Percentiles rank a stretch among this genome's conserved stretches.
Conservation (phyloP, 768 basidiomycete species). For the Agrocybe pediades region DNA sequence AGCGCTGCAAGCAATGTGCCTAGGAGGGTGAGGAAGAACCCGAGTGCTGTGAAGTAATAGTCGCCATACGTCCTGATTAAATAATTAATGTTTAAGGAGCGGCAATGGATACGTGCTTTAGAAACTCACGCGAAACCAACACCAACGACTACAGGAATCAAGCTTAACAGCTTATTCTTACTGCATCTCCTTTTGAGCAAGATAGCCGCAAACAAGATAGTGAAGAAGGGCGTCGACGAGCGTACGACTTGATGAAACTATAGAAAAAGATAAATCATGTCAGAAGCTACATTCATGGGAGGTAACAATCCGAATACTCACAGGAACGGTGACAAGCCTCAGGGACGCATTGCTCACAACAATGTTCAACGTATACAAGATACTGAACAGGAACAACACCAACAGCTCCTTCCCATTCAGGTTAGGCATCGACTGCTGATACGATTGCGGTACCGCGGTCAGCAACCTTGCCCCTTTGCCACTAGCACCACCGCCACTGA, state of each 20-base stretch:
- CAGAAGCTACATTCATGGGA: too few species aligned
- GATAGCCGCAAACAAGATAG: constrained; percentile 73
- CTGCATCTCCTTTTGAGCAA: constrained; percentile 66
- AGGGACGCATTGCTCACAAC: constrained; percentile 92
- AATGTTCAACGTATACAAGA: constrained; percentile 93
- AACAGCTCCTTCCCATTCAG: constrained; percentile 57
- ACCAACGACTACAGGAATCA: constrained; percentile 85
- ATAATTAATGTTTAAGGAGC: background rate
- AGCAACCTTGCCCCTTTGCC: constrained; percentile 2
- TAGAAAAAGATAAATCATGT: too few species aligned
- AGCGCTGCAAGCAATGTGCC: constrained; percentile 92
- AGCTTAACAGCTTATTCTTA: constrained; percentile 63
- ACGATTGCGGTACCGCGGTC: constrained; percentile 11
- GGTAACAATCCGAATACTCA: constrained; percentile 46
- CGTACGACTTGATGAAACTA: constrained; percentile 98
- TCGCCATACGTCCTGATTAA: constrained; percentile 84
- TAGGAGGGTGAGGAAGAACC: constrained; percentile 84
- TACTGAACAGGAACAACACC: constrained; percentile 79
- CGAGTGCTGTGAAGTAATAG: constrained; percentile 87
- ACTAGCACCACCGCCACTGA: background rate
- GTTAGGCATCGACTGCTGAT: constrained; percentile 12
- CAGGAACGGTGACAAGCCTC: constrained; percentile 86
- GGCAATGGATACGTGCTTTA: background rate
- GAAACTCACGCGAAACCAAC: constrained; percentile 84
- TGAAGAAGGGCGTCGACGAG: constrained; percentile 91